phyloP scores from a whole-genome alignment of 2,329 filamentous ascomycete genomes.

The Tympanopsis confertula region DNA sequence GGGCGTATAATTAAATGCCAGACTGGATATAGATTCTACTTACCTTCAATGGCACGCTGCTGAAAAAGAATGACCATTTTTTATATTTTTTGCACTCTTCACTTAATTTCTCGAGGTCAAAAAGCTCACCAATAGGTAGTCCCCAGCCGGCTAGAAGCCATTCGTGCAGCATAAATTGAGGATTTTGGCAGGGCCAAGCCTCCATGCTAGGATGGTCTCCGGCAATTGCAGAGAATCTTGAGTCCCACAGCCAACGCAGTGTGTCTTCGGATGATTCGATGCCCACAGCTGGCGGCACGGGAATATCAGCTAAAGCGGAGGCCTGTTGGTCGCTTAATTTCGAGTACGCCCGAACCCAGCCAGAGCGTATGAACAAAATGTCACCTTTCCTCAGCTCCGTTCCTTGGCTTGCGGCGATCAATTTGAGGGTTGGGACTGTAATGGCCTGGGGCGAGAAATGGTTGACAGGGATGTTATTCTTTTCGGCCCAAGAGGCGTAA shows the following conservation, averaged over 20 bases:
- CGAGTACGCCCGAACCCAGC: constrained; percentile 33
- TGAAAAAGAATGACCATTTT: constrained; percentile 7
- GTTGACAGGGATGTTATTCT: constrained; percentile 19
- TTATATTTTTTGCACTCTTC: constrained; percentile 2
- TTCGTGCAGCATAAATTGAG: constrained; percentile 10
- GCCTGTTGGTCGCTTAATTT: constrained; percentile 21
- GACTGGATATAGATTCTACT: constrained; percentile 1
- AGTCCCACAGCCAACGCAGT: constrained; percentile 45
- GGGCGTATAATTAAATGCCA: not conserved
- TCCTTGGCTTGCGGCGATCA: constrained; percentile 28
- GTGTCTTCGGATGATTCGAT: constrained; percentile 33
- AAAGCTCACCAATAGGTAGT: constrained; percentile 10
- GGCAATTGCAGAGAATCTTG: constrained; percentile 40
- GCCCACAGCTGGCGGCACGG: constrained; percentile 23
- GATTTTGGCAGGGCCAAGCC: constrained; percentile 6
- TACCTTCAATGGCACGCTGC: constrained; percentile 7
- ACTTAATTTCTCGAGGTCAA: constrained; percentile 7
- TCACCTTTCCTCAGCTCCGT: constrained; percentile 34
- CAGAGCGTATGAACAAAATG: constrained; percentile 42
- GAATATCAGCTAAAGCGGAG: constrained; percentile 16
- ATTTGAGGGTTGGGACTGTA: constrained; percentile 25
- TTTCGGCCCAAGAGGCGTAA: constrained; percentile 31
- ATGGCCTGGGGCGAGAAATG: constrained; percentile 29
- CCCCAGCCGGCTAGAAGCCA: constrained; percentile 9
- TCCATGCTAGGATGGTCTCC: constrained; percentile 44